Conservation (phyloP, 164 flowering plant genomes). For the Umbilicus rupestris region DNA sequence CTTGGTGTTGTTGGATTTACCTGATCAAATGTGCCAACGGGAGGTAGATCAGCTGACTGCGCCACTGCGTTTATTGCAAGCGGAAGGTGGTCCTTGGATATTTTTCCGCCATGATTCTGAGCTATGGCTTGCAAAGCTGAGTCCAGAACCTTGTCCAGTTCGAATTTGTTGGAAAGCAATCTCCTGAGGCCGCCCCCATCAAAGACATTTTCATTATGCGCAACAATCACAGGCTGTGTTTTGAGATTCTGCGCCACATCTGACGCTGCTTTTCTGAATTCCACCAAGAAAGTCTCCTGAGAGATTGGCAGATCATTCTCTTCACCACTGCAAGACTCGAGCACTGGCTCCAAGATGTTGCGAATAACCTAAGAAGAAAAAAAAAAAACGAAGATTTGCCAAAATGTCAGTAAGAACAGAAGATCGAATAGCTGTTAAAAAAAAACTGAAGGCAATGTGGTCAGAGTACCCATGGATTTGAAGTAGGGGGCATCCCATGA, state of each 20-base stretch:
- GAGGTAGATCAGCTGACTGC: conserved; percentile 77
- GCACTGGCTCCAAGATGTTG: conserved; percentile 66
- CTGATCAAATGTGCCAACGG: conserved; percentile 68
- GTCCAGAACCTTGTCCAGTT: conserved; percentile 74
- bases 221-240: conserved; percentile 85
- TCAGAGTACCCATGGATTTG: conserved; percentile 77
- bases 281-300: conserved; percentile 53
- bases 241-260: conserved; percentile 42
- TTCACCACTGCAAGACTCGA: conserved; percentile 22
- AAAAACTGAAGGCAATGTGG: background rate
- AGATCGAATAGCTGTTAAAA: background rate
- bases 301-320: conserved; percentile 26
- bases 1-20: conserved; percentile 22
- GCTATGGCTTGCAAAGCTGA: conserved; percentile 39
- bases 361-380: conserved; percentile 42
- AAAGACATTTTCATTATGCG: conserved; percentile 74
- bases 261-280: conserved; percentile 39
- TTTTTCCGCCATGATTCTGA: conserved; percentile 53
- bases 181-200: conserved; percentile 78
- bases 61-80: conserved; percentile 51
- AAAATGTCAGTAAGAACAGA: background rate
- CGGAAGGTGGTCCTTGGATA: conserved; percentile 54
- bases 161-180: conserved; percentile 69
- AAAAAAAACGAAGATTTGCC: background rate
- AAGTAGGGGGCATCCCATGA: conserved; percentile 85